Conservation (phyloP, 1,284 basidiomycete genomes). For the Ceratorhiza oryzae-sativae region DNA sequence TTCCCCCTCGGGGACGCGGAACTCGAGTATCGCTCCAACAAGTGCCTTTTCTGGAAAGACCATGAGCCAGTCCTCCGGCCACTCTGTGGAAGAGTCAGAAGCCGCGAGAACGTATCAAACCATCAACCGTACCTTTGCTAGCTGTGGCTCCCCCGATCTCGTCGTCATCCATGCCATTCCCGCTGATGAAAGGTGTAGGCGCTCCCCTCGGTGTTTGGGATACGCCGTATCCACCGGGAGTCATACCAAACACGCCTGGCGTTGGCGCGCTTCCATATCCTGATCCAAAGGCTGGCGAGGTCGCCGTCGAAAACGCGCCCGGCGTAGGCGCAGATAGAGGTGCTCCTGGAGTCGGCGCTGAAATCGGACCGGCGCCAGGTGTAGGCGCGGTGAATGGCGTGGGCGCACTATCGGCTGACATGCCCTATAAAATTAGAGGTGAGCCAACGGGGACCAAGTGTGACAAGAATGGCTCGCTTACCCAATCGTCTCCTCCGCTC, state of each 20-base stretch:
- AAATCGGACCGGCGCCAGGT: conserved; percentile 42
- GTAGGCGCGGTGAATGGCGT: conserved; percentile 40
- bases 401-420: conserved; percentile 46
- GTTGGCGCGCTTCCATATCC: conserved; percentile 53
- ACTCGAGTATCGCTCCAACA: conserved; percentile 35
- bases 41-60: conserved; percentile 34
- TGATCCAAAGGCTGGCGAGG: conserved; percentile 43
- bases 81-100: conserved; percentile 27
- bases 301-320: conserved; percentile 46
- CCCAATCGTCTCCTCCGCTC: conserved; percentile 41
- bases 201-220: conserved; percentile 53
- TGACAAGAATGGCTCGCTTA: not conserved
- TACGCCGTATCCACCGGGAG: conserved; percentile 53
- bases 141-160: conserved; percentile 43
- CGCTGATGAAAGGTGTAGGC: conserved; percentile 54
- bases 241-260: conserved; percentile 54
- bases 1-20: conserved; percentile 32
- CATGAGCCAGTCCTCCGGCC: conserved; percentile 52
- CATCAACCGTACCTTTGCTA: conserved; percentile 18
- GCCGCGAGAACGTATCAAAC: not conserved
- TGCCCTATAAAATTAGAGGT: conserved; percentile 3
- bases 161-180: conserved; percentile 15
- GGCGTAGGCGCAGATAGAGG: conserved; percentile 51
- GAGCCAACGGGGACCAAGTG: too few relatives aligned
- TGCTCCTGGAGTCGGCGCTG: conserved; percentile 49